phyloP scores from a whole-genome alignment of 2,329 filamentous ascomycete genomes.

The Sporothrix protearum region DNA sequence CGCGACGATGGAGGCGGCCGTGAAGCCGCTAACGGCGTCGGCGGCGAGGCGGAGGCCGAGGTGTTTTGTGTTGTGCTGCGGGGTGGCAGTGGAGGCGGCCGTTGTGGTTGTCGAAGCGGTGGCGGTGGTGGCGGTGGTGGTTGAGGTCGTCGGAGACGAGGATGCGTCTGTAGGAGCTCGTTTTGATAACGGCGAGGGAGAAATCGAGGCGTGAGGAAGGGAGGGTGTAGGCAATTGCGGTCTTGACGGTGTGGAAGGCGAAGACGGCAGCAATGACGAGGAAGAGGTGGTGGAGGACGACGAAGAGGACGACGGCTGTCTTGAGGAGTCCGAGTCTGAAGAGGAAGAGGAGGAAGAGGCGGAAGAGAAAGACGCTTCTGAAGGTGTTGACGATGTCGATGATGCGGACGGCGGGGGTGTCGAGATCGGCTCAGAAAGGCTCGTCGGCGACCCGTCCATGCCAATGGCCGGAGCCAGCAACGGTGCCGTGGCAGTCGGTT shows the following conservation, averaged over 20 bases:
- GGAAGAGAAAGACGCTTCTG: neutral
- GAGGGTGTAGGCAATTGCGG: neutral
- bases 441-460: neutral
- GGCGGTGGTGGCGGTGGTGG: neutral
- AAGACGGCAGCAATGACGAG: neutral
- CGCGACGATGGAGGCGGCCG: slow-evolving; percentile 72
- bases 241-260: neutral
- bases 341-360: neutral
- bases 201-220: neutral
- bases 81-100: neutral
- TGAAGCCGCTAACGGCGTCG: slow-evolving; percentile 51
- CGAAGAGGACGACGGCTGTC: neutral
- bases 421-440: neutral
- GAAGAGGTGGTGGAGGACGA: neutral
- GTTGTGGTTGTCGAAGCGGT: neutral
- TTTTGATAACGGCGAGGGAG: neutral
- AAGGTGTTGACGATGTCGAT: neutral
- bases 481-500: neutral
- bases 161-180: neutral
- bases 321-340: neutral
- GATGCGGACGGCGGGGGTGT: neutral
- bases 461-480: neutral
- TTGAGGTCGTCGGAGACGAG: neutral
- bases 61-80: slow-evolving; percentile 28
- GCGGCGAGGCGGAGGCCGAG: slow-evolving; percentile 39